Percentiles rank a stretch among this genome's conserved stretches.
Conservation (phyloP, 352 stramenopile species). For the Phytopythium delawarense region DNA sequence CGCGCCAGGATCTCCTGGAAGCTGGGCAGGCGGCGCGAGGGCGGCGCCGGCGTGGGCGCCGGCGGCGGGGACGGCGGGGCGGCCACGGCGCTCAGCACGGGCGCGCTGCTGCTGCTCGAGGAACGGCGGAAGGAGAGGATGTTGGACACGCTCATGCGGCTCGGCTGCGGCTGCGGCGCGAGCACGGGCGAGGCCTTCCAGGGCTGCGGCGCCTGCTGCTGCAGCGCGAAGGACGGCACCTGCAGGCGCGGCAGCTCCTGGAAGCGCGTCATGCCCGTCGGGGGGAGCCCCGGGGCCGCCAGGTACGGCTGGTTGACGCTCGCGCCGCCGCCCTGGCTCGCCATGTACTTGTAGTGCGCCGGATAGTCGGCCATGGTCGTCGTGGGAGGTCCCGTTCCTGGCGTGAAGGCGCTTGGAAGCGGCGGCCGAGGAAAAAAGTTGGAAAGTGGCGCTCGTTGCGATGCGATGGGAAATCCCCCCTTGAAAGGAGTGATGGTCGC, state of each 20-base stretch:
- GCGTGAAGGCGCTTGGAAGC: no score
- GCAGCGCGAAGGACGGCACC: conserved; percentile 50
- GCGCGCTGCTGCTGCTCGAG: conserved; percentile 8
- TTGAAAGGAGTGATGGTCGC: background rate
- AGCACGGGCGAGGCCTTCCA: conserved; percentile 39
- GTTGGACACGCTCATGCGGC: conserved; percentile 50
- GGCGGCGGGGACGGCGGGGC: conserved; percentile 20
- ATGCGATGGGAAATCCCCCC: no score
- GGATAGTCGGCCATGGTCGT: conserved; percentile 26
- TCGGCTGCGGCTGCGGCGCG: conserved; percentile 21
- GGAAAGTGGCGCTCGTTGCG: background rate
- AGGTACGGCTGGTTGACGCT: conserved; percentile 24
- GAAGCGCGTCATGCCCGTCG: conserved; percentile 19
- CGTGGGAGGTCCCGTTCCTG: background rate
- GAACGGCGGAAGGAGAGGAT: conserved; percentile 27
- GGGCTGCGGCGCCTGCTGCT: conserved; percentile 41
- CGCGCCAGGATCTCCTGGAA: conserved; percentile 62
- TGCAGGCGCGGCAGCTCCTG: conserved; percentile 68
- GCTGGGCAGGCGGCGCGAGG: conserved; percentile 45
- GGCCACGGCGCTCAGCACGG: conserved; percentile 10
- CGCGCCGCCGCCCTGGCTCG: conserved; percentile 16
- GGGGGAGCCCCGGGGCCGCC: conserved; percentile 14
- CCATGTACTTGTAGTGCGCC: conserved; percentile 30
- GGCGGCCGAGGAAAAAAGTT: background rate
- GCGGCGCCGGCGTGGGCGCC: conserved; percentile 13